Evolutionary conservation across 345 rosid species (phyloP), one percentile per base, ranked within the genome.

Genomic region (Stellera chamaejasme): DNA sequence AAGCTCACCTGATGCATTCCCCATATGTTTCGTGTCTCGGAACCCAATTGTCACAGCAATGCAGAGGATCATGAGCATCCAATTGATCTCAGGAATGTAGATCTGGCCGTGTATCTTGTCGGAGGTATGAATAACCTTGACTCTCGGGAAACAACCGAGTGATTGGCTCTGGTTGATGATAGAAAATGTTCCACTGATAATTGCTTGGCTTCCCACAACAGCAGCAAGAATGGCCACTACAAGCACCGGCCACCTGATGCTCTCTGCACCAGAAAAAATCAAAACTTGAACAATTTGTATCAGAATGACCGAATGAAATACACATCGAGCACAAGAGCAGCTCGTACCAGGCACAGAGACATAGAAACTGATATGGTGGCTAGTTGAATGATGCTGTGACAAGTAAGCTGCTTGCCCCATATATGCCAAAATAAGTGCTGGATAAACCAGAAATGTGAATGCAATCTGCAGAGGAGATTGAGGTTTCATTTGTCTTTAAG

Each of bases 341-440:
- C 23, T 53, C 23, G 56, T 77, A 87, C 99, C 76, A 74, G 99
- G 99, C 59, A 94, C 99, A 13, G 95, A 90, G 64, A 87, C 76
- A 62, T 83, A 94, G 70, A 94, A 90, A 60, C 86, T 85, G 71
- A 87, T 90, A 5, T 75, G 75, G 55, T 81, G 70, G 52, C 60
- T 72, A 59, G 78, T 68, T 52, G 74, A 62, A 59, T 94, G 99
- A 81, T 94, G 97, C 68, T 71, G 78, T 6, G 99, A 94, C 58
- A 90, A 76, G 78, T 80, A 94, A 55, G 99, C 97, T 51, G 99
- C 97, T 81, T 94, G 99, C 48, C 99, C 99, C 97, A 87, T 94
- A 62, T 94, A 94, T 54, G 93, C 97, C 80, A 90, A 73, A 74
- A 79, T 94, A 58, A 94, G 97, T 45, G 99, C 99, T 28, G 96